Percentiles rank a stretch among this genome's conserved stretches.
Conservation (phyloP, 208 protist genomes). For the Blastocrithidia nonstop region DNA sequence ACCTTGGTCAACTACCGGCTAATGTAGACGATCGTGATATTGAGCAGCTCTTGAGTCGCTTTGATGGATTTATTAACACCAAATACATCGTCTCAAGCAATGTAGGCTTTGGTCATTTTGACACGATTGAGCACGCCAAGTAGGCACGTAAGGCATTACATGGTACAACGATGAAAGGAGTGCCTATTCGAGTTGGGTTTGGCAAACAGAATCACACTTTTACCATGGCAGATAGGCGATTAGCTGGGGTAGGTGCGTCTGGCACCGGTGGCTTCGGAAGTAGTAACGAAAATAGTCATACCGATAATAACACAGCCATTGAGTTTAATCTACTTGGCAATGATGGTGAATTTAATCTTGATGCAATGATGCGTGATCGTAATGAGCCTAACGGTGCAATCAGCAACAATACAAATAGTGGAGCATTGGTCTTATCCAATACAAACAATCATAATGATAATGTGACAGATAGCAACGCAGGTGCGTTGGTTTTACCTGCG, state of each 20-base stretch:
- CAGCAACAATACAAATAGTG: too few species aligned
- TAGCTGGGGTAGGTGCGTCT: constrained; percentile 2
- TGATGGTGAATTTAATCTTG: constrained; percentile 14
- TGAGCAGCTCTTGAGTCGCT: constrained; percentile 45
- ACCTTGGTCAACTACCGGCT: constrained; percentile 58
- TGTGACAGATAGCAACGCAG: too few species aligned
- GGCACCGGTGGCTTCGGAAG: background rate
- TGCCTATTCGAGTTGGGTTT: constrained; percentile 63
- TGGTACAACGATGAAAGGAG: constrained; percentile 34
- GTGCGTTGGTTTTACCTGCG: constrained; percentile 25
- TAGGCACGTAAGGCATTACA: constrained; percentile 35
- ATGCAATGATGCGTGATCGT: constrained; percentile 25
- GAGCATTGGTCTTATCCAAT: constrained; percentile 27
- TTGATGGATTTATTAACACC: constrained; percentile 76
- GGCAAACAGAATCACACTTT: constrained; percentile 66
- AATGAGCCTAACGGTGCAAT: constrained; percentile 8
- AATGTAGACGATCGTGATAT: constrained; percentile 46
- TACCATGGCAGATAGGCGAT: constrained; percentile 45
- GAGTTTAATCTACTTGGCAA: too few species aligned
- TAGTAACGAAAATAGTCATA: too few species aligned
- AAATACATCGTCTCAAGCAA: constrained; percentile 41
- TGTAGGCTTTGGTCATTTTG: constrained; percentile 80
- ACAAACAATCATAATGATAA: too few species aligned
- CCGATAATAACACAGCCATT: too few species aligned
- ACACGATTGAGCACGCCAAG: constrained; percentile 43